These are phyloP conservation scores for Neurospora discreta DNA, from an alignment of 495 filamentous ascomycete species.

Conservation along the genomic window DNA sequence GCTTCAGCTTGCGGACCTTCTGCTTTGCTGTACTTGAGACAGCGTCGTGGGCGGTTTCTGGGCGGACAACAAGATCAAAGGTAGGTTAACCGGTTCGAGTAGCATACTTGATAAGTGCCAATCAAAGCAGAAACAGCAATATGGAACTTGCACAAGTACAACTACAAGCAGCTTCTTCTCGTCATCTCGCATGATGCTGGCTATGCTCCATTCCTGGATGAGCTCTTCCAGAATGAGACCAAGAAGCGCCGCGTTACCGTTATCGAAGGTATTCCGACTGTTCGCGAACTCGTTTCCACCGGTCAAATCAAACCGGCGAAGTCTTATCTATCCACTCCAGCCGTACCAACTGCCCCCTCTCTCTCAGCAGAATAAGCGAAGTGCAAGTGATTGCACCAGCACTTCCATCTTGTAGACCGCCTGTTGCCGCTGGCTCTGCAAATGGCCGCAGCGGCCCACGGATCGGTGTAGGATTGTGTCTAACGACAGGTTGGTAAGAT, in stretches of 20 bases:
- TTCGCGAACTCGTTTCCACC: conserved; percentile 47
- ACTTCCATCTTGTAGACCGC: too few species aligned
- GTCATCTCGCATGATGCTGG: conserved; percentile 68
- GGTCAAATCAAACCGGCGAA: too few species aligned
- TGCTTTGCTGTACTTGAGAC: too few species aligned
- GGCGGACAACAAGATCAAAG: conserved; percentile 66
- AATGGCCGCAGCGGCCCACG: not conserved
- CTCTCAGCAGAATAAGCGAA: not conserved
- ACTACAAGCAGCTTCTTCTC: conserved; percentile 73
- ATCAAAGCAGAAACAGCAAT: conserved; percentile 41
- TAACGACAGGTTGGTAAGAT: not conserved
- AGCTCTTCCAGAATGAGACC: conserved; percentile 43
- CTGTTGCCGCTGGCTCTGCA: not conserved
- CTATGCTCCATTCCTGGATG: conserved; percentile 59
- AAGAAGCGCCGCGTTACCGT: conserved; percentile 53
- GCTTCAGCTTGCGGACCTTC: too few species aligned
- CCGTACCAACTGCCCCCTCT: too few species aligned
- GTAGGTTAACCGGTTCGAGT: conserved; percentile 24
- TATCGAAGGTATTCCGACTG: conserved; percentile 63
- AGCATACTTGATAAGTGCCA: not conserved
- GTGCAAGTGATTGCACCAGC: too few species aligned
- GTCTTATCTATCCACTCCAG: too few species aligned
- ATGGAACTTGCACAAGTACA: conserved; percentile 56
- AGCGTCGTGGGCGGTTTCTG: too few species aligned
- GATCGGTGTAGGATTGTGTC: not conserved